phyloP scores from a whole-genome alignment of 805 yeast genomes.

The Hanseniaspora mollemarum region DNA sequence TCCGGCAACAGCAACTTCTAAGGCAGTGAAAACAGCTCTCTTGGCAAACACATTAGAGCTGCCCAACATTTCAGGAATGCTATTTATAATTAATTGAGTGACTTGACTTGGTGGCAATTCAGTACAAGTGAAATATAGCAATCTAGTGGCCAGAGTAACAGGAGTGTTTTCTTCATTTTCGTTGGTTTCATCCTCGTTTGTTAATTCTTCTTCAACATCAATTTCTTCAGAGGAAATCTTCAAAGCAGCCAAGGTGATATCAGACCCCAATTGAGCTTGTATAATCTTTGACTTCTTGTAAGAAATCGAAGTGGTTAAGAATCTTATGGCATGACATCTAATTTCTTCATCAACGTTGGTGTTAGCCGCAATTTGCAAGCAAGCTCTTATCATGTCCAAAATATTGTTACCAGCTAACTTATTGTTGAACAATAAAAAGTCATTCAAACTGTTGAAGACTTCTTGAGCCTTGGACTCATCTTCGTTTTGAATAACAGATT shows the following conservation, averaged over 20 bases:
- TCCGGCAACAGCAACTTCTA: conserved; percentile 78
- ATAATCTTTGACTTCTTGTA: conserved; percentile 72
- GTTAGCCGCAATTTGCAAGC: conserved; percentile 65
- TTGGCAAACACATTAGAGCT: conserved; percentile 64
- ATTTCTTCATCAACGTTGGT: conserved; percentile 62
- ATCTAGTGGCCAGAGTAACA: conserved; percentile 61
- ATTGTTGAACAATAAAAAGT: conserved; percentile 63
- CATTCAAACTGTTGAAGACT: conserved; percentile 76
- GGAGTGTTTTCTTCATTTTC: conserved; percentile 88
- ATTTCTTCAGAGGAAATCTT: conserved; percentile 73
- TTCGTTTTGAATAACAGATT: conserved; percentile 55
- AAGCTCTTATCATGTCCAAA: conserved; percentile 54
- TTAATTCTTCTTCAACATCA: conserved; percentile 62
- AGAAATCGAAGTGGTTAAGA: conserved; percentile 64
- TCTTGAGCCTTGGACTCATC: conserved; percentile 63
- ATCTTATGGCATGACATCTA: conserved; percentile 73
- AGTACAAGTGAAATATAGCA: conserved; percentile 64
- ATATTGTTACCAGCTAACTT: conserved; percentile 68
- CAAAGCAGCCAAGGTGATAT: conserved; percentile 60
- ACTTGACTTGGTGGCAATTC: conserved; percentile 91
- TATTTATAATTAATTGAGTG: conserved; percentile 63
- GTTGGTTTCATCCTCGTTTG: conserved; percentile 75
- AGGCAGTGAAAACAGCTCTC: conserved; percentile 73
- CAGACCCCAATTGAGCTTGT: conserved; percentile 73
- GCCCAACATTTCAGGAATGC: conserved; percentile 44